Base-by-base conservation (phyloP, 73 alveolate species). In the Diophrys sp. region DNA sequence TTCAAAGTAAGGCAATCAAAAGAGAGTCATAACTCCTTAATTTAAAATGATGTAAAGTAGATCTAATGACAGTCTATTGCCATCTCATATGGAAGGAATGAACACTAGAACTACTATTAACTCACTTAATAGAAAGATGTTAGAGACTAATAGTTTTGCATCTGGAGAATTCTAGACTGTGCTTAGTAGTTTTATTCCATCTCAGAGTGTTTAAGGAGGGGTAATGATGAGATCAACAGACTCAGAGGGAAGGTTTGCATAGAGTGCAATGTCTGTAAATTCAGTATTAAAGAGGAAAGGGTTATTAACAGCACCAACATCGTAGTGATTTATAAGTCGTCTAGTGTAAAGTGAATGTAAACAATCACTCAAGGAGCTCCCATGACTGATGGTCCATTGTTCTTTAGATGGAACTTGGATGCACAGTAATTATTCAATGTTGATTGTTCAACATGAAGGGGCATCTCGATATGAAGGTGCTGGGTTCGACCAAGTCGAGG, bases 101-200 rank as follows among this genome's bases (percentile, higher is more conserved):
- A 5, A 25, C 29, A 23, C 75, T 5, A 44, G 75, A 2, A 68
- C 54, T n/a, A 25, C 54, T 55, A 5, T 18, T 24, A 28, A 25
- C 25, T 25, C 75, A 18, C 55, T 68, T 27, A 68, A 55, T 24
- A 68, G 29, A 24, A 18, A 68, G 75, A 68, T 68, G 75, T 44
- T 44, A 18, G 62, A 44, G 5, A 44, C 62, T 11, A 44, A 44
- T 44, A 44, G 18, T 44, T 44, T 44, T 44, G 5, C 62, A 44
- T 44, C 5, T 5, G 62, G 62, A 44, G 62, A 44, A 44, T 44
- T 44, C 62, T 44, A 44, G 18, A 44, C 62, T 11, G 62, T 44
- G n/a, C 18, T 44, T 11, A 44, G 62, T 18, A 11, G n/a, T 11
- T 44, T 44, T 18, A 11, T 11, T 11, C n/a, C n/a, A 44, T 44